These are phyloP conservation scores for Pterulicium gracile DNA, from an alignment of 1,284 basidiomycete species.

Conservation along the genomic window DNA sequence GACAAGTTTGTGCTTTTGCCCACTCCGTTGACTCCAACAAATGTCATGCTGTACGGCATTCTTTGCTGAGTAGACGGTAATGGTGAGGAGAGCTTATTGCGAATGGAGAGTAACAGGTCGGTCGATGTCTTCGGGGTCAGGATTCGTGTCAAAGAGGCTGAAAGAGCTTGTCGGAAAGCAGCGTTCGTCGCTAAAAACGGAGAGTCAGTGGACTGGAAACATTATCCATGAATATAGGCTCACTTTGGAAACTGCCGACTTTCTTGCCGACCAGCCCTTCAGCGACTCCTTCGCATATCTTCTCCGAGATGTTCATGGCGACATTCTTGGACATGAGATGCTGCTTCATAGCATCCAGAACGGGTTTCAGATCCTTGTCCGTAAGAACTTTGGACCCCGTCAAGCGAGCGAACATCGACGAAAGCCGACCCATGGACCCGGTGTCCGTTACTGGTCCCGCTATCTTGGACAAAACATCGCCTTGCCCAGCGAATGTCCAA, in stretches of 20 bases:
- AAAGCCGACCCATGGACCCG: conserved; percentile 53
- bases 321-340: conserved; percentile 99
- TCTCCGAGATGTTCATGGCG: conserved; percentile 89
- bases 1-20: conserved; percentile 98
- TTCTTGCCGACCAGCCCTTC: conserved; percentile 86
- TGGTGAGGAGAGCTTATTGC: conserved; percentile 62
- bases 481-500: conserved; percentile 65
- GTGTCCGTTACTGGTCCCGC: conserved; percentile 22
- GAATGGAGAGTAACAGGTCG: conserved; percentile 79
- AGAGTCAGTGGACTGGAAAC: conserved; percentile 5
- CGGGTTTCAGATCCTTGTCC: conserved; percentile 77
- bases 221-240: conserved; percentile 14
- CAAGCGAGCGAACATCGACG: conserved; percentile 73
- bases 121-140: conserved; percentile 95
- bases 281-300: conserved; percentile 90
- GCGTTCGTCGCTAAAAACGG: conserved; percentile 58
- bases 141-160: conserved; percentile 84
- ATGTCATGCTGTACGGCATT: conserved; percentile 87
- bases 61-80: conserved; percentile 63
- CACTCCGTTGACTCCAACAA: conserved; percentile 99
- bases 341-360: conserved; percentile 90
- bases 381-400: conserved; percentile 81
- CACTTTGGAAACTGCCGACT: conserved; percentile 79
- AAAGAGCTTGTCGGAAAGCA: conserved; percentile 78
- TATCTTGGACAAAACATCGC: conserved; percentile 35